Base-by-base conservation (phyloP, 2,329 filamentous ascomycete genomes). In the Dryadomyces quercus-mongolicae region DNA sequence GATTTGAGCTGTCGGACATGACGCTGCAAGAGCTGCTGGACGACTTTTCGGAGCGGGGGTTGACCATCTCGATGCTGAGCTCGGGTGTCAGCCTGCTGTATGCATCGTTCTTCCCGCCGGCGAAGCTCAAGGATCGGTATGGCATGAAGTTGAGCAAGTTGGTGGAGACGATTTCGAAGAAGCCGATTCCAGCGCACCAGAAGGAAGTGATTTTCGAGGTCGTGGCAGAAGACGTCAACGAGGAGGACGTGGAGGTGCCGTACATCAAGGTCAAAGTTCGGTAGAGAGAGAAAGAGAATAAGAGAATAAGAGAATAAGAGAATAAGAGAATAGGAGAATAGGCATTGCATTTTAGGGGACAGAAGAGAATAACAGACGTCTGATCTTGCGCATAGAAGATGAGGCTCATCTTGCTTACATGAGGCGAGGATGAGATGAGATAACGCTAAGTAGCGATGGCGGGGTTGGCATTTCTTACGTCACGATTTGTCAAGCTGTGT, bases 131-230 rank as follows among this genome's bases (percentile, higher is more conserved):
- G 78, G 91, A 96, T 59, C 81, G 91, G 59, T 76, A 89, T 64
- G 74, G 72, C 15, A 76, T 96, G 70, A 95, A 90, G 72, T 80
- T 97, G 71, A 95, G 88, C 71, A 76, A 92, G 66, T 77, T 98
- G 51, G 85, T 95, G 5, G 88, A 92, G 71, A 81, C 80, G 48
- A 86, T 98, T 59, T 94, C 88, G 58, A 95, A 92, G 77, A 96
- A 95, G 75, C 78, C 85, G 2, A 85, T 98, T 55, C 92, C 93
- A 0, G 79, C 81, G 4, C 92, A 97, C 67, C 89, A 95, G 73
- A 93, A 87, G 76, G 92, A 95, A 64, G 81, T 97, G 59, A 96
- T 97, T 62, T 94, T 97, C 65, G 93, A 97, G 74, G 86, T 96
- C 60, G 94, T 93, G 7, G 88, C 86, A 0, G 92, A 97, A 67